Evolutionary conservation across 2,329 filamentous ascomycete genomes (phyloP).

Genomic region (Westerdykella aurantiaca): DNA sequence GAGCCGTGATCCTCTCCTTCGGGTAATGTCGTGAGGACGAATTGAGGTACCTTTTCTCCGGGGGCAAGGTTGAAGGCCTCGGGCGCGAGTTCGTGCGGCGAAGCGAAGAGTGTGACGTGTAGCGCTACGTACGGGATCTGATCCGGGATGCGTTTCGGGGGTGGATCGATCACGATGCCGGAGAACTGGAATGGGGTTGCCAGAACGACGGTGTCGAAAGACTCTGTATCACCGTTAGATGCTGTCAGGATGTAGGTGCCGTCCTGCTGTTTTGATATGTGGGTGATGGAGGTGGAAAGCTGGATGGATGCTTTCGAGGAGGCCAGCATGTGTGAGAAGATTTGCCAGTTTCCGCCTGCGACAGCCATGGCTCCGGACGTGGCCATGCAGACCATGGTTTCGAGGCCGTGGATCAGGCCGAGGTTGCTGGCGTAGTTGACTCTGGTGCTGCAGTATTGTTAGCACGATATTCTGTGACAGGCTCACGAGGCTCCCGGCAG

Average conservation of each 20-base stretch:
- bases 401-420: slow-evolving; percentile 77
- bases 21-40: slow-evolving; percentile 76
- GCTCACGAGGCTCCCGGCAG: slow-evolving; percentile 1
- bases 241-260: slow-evolving; percentile 42
- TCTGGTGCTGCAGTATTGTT: slow-evolving; percentile 55
- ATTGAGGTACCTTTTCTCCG: slow-evolving; percentile 58
- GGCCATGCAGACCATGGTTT: slow-evolving; percentile 88
- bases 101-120: slow-evolving; percentile 85
- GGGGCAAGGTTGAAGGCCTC: slow-evolving; percentile 63
- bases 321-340: slow-evolving; percentile 77
- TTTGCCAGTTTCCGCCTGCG: slow-evolving; percentile 84
- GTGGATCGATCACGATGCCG: slow-evolving; percentile 51
- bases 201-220: slow-evolving; percentile 75
- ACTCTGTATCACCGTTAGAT: slow-evolving; percentile 10
- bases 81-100: slow-evolving; percentile 65
- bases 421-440: slow-evolving; percentile 95
- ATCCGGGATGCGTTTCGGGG: slow-evolving; percentile 55
- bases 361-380: slow-evolving; percentile 77
- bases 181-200: slow-evolving; percentile 80
- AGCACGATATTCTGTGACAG: slow-evolving; percentile 1
- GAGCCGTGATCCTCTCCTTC: slow-evolving; percentile 47
- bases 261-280: slow-evolving; percentile 44
- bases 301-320: slow-evolving; percentile 55
- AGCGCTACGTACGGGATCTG: slow-evolving; percentile 78
- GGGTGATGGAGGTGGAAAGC: slow-evolving; percentile 62